phyloP scores from a whole-genome alignment of 164 flowering plant species.

The Amborella trichopoda region DNA sequence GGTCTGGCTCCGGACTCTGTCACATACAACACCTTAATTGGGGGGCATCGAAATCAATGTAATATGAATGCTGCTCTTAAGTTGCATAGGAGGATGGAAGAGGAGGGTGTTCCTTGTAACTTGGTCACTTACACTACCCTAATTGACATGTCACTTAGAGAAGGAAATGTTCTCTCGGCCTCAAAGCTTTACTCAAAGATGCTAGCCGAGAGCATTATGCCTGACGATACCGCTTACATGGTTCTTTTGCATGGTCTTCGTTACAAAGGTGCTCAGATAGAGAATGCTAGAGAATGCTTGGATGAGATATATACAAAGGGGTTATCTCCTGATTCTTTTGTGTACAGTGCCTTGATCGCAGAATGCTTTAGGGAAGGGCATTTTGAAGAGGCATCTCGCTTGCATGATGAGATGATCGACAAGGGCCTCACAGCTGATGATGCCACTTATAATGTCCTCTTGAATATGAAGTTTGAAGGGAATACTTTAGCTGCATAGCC shows the following conservation, averaged over 20 bases:
- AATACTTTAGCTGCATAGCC: no score
- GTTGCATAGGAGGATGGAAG: slow-evolving; percentile 42
- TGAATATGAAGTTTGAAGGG: slow-evolving; percentile 26
- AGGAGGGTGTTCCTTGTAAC: slow-evolving; percentile 43
- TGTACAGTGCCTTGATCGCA: slow-evolving; percentile 52
- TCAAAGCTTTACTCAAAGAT: slow-evolving; percentile 47
- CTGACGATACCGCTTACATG: slow-evolving; percentile 34
- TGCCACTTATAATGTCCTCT: slow-evolving; percentile 52
- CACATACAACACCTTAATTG: slow-evolving; percentile 53
- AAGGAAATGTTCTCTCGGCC: slow-evolving; percentile 34
- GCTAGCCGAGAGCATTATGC: slow-evolving; percentile 45
- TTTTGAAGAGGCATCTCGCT: slow-evolving; percentile 52
- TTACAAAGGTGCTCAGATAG: slow-evolving; percentile 39
- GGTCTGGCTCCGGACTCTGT: slow-evolving; percentile 43
- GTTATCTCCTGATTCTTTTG: slow-evolving; percentile 31
- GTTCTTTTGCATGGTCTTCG: slow-evolving; percentile 57
- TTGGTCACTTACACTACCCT: slow-evolving; percentile 48
- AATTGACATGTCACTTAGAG: slow-evolving; percentile 52
- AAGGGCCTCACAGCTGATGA: slow-evolving; percentile 63
- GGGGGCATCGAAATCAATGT: slow-evolving; percentile 36
- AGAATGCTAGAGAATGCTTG: slow-evolving; percentile 42
- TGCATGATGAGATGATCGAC: slow-evolving; percentile 81
- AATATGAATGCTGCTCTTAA: slow-evolving; percentile 52
- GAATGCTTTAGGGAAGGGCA: slow-evolving; percentile 63
- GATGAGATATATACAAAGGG: slow-evolving; percentile 48